phyloP scores from a whole-genome alignment of 768 basidiomycete species.

The Piloderma croceum region DNA sequence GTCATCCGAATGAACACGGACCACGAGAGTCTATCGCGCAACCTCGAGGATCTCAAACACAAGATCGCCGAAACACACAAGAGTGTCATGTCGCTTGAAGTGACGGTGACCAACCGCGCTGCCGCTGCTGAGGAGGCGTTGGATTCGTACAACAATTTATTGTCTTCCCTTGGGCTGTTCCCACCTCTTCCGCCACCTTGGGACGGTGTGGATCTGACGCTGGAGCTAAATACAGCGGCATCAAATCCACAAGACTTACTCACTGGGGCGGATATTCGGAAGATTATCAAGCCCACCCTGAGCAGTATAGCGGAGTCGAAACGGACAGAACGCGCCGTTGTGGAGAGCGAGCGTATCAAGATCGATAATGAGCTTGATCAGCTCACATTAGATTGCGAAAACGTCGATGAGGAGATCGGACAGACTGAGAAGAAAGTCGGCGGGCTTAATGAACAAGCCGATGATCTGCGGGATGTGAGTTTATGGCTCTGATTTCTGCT shows the following conservation, averaged over 20 bases:
- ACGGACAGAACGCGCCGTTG: constrained; percentile 57
- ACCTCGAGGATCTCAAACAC: constrained; percentile 68
- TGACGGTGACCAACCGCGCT: constrained; percentile 72
- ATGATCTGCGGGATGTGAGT: constrained; percentile 75
- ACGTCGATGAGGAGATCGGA: constrained; percentile 69
- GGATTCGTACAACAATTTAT: constrained; percentile 69
- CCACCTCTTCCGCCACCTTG: constrained; percentile 69
- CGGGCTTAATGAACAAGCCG: constrained; percentile 67
- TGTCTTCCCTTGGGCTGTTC: constrained; percentile 71
- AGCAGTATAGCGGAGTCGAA: constrained; percentile 66
- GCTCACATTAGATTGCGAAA: constrained; percentile 70
- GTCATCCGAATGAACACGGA: constrained; percentile 88
- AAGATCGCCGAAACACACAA: constrained; percentile 73
- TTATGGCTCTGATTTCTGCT: not conserved
- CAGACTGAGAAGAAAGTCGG: constrained; percentile 71
- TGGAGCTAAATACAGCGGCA: constrained; percentile 77
- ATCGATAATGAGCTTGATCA: constrained; percentile 83
- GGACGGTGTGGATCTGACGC: constrained; percentile 65
- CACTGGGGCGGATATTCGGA: constrained; percentile 63
- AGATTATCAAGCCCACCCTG: constrained; percentile 72
- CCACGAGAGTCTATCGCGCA: constrained; percentile 69
- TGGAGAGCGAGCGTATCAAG: constrained; percentile 75
- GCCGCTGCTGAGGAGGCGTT: constrained; percentile 79
- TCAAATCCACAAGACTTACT: constrained; percentile 67
- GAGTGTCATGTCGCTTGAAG: constrained; percentile 72